Conservation (phyloP, 257 asterid species). For the Verbena officinalis region DNA sequence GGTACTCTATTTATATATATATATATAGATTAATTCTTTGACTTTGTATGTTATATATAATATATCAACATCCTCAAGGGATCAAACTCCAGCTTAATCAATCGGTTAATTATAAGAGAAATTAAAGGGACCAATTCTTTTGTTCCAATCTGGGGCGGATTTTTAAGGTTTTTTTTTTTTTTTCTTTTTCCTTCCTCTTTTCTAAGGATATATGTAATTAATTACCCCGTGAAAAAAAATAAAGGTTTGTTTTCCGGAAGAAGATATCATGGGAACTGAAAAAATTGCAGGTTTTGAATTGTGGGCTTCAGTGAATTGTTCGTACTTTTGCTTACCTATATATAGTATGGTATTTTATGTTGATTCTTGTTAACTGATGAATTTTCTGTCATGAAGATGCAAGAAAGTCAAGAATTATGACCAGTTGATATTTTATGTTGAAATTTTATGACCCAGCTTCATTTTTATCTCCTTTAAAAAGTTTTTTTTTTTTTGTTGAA, state of each 20-base stretch:
- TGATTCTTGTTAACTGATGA: conserved; percentile 19
- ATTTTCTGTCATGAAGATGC: conserved; percentile 1
- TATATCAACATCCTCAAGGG: conserved; percentile 13
- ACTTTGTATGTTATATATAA: conserved; percentile 25
- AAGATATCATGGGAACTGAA: conserved; percentile 18
- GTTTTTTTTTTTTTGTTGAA: background rate
- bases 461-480: background rate
- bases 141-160: background rate
- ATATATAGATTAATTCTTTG: conserved; percentile 25
- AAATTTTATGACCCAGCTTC: conserved; percentile 6
- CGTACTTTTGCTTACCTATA: conserved; percentile 21
- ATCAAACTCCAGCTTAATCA: conserved; percentile 16
- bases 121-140: background rate
- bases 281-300: conserved; percentile 29
- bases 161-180: background rate
- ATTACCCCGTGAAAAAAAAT: too few relatives aligned
- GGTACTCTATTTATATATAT: conserved; percentile 37
- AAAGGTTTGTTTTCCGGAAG: conserved; percentile 14
- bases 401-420: background rate
- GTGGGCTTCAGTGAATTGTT: conserved; percentile 16
- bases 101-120: conserved; percentile 6
- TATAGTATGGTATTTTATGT: conserved; percentile 37
- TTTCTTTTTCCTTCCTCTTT: background rate
- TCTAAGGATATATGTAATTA: background rate
- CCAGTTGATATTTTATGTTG: conserved; percentile 39